Evolutionary conservation across 140 eudicot species (phyloP).

Genomic region (Cichorium intybus): DNA sequence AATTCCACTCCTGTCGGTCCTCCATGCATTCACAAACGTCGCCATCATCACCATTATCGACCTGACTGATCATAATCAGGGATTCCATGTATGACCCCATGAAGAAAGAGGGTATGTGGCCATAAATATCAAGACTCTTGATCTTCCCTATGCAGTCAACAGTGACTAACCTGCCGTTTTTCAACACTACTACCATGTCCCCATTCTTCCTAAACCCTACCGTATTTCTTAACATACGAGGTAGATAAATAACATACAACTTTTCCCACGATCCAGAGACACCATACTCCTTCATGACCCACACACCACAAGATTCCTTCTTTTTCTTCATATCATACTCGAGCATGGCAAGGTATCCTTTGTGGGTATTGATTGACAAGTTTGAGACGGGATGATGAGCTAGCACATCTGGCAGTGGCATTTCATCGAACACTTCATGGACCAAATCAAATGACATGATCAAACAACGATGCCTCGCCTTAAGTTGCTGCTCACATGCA

Average conservation of each 20-base stretch:
- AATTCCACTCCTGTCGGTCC: no score
- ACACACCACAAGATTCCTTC: slow-evolving; percentile 35
- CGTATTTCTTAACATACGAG: slow-evolving; percentile 21
- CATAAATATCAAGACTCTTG: slow-evolving; percentile 28
- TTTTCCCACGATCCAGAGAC: slow-evolving; percentile 42
- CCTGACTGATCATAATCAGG: slow-evolving; percentile 37
- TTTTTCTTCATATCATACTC: slow-evolving; percentile 29
- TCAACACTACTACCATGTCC: slow-evolving; percentile 39
- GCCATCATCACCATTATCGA: background rate
- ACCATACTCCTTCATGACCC: slow-evolving; percentile 70
- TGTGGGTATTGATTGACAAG: slow-evolving; percentile 23
- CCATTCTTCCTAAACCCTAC: slow-evolving; percentile 50
- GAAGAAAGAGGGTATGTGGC: slow-evolving; percentile 39
- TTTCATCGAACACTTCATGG: slow-evolving; percentile 42
- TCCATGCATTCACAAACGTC: no score
- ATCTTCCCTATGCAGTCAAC: slow-evolving; percentile 24
- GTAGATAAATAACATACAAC: slow-evolving; percentile 27
- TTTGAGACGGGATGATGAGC: slow-evolving; percentile 12
- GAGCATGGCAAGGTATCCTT: slow-evolving; percentile 39
- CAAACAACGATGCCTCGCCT: slow-evolving; percentile 20
- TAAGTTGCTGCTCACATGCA: slow-evolving; percentile 23
- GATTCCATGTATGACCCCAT: slow-evolving; percentile 43
- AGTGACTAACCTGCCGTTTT: slow-evolving; percentile 25
- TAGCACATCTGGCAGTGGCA: slow-evolving; percentile 39
- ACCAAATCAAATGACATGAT: slow-evolving; percentile 42